Percentiles rank a stretch among this genome's conserved stretches.
These are phyloP conservation scores for Rusavskia elegans DNA, from an alignment of 495 filamentous ascomycete genomes.

Conservation along the genomic window DNA sequence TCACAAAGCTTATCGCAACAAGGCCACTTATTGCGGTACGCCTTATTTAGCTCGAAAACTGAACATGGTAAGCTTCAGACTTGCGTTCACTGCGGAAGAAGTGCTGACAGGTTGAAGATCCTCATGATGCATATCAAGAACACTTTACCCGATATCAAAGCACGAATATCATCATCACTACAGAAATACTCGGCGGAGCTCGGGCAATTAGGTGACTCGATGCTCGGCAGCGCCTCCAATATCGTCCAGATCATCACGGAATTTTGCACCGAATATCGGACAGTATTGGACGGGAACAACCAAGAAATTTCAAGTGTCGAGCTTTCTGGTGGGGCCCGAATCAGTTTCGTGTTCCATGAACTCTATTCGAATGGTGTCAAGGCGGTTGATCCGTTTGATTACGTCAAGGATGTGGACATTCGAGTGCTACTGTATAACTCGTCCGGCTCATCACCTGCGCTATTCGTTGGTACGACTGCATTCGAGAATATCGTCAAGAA, in stretches of 20 bases:
- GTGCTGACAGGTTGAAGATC: slow-evolving; percentile 39
- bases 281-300: slow-evolving; percentile 91
- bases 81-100: background rate
- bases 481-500: slow-evolving; percentile 98
- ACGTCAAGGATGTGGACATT: slow-evolving; percentile 96
- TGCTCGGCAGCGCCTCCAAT: slow-evolving; percentile 91
- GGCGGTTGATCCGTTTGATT: slow-evolving; percentile 93
- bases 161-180: slow-evolving; percentile 77
- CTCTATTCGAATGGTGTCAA: slow-evolving; percentile 96
- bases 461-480: slow-evolving; percentile 94
- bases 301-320: slow-evolving; percentile 87
- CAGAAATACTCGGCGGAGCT: slow-evolving; percentile 85
- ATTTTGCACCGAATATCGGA: slow-evolving; percentile 93
- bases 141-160: slow-evolving; percentile 96
- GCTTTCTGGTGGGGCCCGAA: slow-evolving; percentile 90
- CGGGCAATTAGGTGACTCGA: slow-evolving; percentile 69
- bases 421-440: slow-evolving; percentile 96
- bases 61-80: slow-evolving; percentile 48
- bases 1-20: slow-evolving; percentile 97
- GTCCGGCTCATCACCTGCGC: slow-evolving; percentile 87
- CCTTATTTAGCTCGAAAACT: slow-evolving; percentile 93
- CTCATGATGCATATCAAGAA: slow-evolving; percentile 99
- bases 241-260: slow-evolving; percentile 99
- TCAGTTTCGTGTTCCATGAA: slow-evolving; percentile 99
- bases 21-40: slow-evolving; percentile 95